Base-by-base conservation (phyloP, 2,329 filamentous ascomycete genomes). In the Penicillium brasilianum region DNA sequence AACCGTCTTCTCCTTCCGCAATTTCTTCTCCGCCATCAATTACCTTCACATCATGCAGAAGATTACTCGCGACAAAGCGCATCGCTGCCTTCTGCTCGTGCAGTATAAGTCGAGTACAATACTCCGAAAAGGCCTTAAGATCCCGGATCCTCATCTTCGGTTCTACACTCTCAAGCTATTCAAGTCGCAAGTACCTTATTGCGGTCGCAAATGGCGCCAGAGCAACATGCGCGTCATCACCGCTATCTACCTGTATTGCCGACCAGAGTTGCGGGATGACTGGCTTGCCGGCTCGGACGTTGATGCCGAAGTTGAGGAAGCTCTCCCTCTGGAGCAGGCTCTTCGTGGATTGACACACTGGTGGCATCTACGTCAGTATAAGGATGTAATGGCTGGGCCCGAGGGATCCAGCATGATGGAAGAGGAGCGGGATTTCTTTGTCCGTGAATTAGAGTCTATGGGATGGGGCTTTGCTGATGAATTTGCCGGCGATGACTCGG, bases 201-300 rank as follows among this genome's bases (percentile, higher is more conserved):
- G 94, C 77, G 94, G 95, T 22, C 89, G 95, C 46, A 99, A 99
- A 80, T 99, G 95, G 95, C 89, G 95, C 14, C 95, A 98, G 80
- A 89, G 88, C 69, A 98, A 99, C 77, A 99, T 99, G 95, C 91
- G 94, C 58, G 93, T 98, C 72, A 99, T 99, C 73, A 99, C 95
- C 0, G 93, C 93, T 3, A 92, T 99, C 1, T 99, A 97, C 77
- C 83, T 99, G 52, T 92, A 97, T 78, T 97, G 94, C 73, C 86
- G 93, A 8, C 94, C 94, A 0, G 94, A 98, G 76, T 83, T 99
- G 49, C 86, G 94, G 32, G 95, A 99, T 73, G 95, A 97, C 78
- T 98, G 95, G 94, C 84, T 98, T 0, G 77, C 91, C 0, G 94
- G 94, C 5, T 90, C 90, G 62, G 93, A 97, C 73, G 88, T 98